These are phyloP conservation scores for Cocos nucifera DNA, from an alignment of 176 grass and related monocot genomes.

Conservation along the genomic window DNA sequence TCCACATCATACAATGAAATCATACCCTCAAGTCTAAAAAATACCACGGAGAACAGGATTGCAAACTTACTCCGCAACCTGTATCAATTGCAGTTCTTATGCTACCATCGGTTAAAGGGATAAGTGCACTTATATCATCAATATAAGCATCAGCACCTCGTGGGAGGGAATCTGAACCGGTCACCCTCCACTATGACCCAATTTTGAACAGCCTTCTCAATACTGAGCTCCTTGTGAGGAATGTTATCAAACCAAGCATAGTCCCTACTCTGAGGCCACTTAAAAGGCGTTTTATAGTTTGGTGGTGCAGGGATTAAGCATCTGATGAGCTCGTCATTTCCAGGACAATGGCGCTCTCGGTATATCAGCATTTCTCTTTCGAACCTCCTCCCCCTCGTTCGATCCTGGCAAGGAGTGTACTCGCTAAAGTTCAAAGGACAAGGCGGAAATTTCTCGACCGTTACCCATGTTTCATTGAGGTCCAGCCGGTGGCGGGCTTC, in stretches of 20 bases:
- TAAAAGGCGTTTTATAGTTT: conserved; percentile 62
- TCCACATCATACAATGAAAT: too few species aligned
- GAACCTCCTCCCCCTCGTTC: conserved; percentile 53
- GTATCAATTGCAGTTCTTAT: conserved; percentile 90
- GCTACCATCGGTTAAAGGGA: conserved; percentile 56
- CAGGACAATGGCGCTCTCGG: conserved; percentile 81
- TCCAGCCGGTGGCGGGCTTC: conserved; percentile 62
- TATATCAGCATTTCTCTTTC: conserved; percentile 61
- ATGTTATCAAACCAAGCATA: conserved; percentile 89
- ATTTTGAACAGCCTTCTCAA: conserved; percentile 96
- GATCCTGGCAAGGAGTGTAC: conserved; percentile 88
- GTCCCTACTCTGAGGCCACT: conserved; percentile 78
- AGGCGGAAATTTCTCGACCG: conserved; percentile 32
- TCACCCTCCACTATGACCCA: conserved; percentile 87
- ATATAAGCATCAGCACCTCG: conserved; percentile 80
- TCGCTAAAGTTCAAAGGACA: conserved; percentile 77
- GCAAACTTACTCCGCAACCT: conserved; percentile 59
- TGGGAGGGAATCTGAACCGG: conserved; percentile 77
- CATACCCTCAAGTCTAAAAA: too few species aligned
- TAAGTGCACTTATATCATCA: conserved; percentile 69
- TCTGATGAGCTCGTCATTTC: conserved; percentile 51
- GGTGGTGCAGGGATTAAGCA: conserved; percentile 80
- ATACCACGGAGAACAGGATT: neutral
- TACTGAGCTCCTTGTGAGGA: conserved; percentile 95
- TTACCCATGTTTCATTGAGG: conserved; percentile 13